Conservation (phyloP, 305 asterid genomes). For the Plantago lanceolata region DNA sequence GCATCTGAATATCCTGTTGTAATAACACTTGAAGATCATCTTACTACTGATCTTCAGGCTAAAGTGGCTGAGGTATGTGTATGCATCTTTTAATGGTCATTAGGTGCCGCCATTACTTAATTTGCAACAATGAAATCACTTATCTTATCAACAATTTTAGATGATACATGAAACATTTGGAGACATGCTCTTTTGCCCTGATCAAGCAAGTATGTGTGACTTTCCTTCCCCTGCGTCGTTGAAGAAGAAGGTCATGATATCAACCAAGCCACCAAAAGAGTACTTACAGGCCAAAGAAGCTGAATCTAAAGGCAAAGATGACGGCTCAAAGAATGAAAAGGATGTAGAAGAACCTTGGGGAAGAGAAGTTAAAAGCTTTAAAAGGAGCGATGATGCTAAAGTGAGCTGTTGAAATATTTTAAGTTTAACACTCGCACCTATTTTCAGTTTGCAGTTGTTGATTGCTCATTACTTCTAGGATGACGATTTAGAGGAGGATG, state of each 20-base stretch:
- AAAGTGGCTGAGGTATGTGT: constrained; percentile 61
- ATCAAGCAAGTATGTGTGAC: constrained; percentile 40
- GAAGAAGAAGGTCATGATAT: constrained; percentile 48
- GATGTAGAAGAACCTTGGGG: constrained; percentile 45
- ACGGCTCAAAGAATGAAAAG: constrained; percentile 28
- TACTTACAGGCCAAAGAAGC: constrained; percentile 31
- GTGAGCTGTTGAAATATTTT: constrained; percentile 29
- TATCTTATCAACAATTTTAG: constrained; percentile 35
- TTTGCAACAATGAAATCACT: constrained; percentile 21
- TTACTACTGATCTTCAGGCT: constrained; percentile 61
- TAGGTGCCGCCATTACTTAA: constrained; percentile 14
- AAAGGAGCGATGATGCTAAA: constrained; percentile 28
- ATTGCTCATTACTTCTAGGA: constrained; percentile 25
- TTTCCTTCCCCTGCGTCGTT: constrained; percentile 59
- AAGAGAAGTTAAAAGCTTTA: constrained; percentile 34
- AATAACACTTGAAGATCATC: constrained; percentile 74
- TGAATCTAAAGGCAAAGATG: constrained; percentile 35
- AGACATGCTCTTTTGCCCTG: constrained; percentile 44
- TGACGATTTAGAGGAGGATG: constrained; percentile 39
- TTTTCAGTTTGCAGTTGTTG: constrained; percentile 12
- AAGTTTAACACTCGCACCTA: constrained; percentile 7
- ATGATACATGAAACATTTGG: constrained; percentile 72
- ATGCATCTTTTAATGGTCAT: constrained; percentile 20
- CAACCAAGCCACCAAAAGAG: constrained; percentile 71
- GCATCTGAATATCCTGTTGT: constrained; percentile 64